Conservation (phyloP, 1,139 yeast genomes). For the Scheffersomyces insectosa region DNA sequence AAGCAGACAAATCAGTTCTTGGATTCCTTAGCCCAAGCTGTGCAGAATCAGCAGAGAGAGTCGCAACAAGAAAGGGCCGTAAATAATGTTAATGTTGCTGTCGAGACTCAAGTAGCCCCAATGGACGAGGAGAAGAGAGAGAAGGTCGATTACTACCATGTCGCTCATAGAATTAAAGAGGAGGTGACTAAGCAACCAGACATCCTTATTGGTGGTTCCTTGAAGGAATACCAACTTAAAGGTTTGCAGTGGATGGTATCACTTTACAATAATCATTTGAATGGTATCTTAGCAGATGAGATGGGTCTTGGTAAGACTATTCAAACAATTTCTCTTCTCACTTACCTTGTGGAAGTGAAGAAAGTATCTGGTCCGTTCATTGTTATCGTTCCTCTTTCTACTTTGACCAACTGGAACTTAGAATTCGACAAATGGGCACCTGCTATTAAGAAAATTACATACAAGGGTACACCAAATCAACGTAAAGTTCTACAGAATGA, state of each 20-base stretch:
- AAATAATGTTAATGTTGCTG: constrained; percentile 21
- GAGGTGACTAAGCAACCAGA: constrained; percentile 64
- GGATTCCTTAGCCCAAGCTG: constrained; percentile 76
- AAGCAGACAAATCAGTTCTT: constrained; percentile 77
- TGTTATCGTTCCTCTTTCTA: constrained; percentile 81
- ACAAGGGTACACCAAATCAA: constrained; percentile 73
- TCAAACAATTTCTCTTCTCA: constrained; percentile 75
- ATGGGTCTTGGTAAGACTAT: constrained; percentile 92
- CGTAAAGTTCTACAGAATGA: constrained; percentile 66
- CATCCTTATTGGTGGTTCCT: constrained; percentile 77
- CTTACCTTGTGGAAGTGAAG: constrained; percentile 72
- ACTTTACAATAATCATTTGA: constrained; percentile 84
- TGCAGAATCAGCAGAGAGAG: constrained; percentile 69
- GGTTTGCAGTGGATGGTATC: constrained; percentile 99
- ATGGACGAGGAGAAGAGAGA: constrained; percentile 52
- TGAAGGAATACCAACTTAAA: constrained; percentile 90
- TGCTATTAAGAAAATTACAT: constrained; percentile 61
- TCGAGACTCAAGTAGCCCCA: constrained; percentile 27
- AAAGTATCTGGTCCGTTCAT: constrained; percentile 69
- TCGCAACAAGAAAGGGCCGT: constrained; percentile 28
- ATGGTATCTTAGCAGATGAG: constrained; percentile 94
- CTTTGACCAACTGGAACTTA: constrained; percentile 80
- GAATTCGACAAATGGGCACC: constrained; percentile 94
- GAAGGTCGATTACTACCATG: constrained; percentile 74
- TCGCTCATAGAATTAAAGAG: constrained; percentile 74